Percentiles rank a stretch among this genome's conserved stretches.
Conservation (phyloP, 1,284 basidiomycete genomes). For the Apiotrichum veenhuisii region DNA sequence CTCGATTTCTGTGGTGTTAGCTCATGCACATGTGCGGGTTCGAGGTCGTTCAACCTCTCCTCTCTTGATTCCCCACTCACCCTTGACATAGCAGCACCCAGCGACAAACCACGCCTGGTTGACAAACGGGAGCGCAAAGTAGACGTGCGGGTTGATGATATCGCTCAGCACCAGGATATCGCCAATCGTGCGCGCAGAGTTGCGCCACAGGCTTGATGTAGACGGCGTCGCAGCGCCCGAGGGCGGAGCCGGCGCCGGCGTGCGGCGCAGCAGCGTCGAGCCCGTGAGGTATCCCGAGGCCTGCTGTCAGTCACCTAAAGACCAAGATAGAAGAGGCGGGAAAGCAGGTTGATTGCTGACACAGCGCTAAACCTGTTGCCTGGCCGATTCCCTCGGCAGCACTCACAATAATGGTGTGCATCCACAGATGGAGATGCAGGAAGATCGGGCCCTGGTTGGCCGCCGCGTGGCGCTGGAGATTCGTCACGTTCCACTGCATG, state of each 20-base stretch:
- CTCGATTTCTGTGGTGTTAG: slow-evolving; percentile 9
- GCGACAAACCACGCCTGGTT: slow-evolving; percentile 36
- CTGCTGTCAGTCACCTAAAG: background rate
- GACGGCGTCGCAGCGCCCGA: background rate
- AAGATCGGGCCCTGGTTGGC: slow-evolving; percentile 23
- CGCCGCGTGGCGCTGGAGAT: slow-evolving; percentile 25
- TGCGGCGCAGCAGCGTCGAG: slow-evolving; percentile 1
- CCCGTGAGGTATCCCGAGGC: slow-evolving; percentile 22
- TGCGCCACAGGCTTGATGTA: slow-evolving; percentile 24
- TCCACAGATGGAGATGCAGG: slow-evolving; percentile 34
- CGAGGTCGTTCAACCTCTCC: too few relatives aligned
- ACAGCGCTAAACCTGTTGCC: too few relatives aligned
- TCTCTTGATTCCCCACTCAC: slow-evolving; percentile 4
- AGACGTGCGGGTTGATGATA: slow-evolving; percentile 28
- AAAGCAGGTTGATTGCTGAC: too few relatives aligned
- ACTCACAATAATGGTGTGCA: slow-evolving; percentile 28
- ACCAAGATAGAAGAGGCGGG: too few relatives aligned
- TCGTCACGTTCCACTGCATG: slow-evolving; percentile 33
- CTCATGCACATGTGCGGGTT: too few relatives aligned
- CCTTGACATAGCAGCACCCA: slow-evolving; percentile 34
- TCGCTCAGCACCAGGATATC: slow-evolving; percentile 33
- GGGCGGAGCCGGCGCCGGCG: background rate
- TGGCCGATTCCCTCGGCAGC: background rate
- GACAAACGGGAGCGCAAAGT: slow-evolving; percentile 30
- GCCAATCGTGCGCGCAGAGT: slow-evolving; percentile 32